Evolutionary conservation across 345 rosid genomes (phyloP).

Genomic region (Citrus sp.): DNA sequence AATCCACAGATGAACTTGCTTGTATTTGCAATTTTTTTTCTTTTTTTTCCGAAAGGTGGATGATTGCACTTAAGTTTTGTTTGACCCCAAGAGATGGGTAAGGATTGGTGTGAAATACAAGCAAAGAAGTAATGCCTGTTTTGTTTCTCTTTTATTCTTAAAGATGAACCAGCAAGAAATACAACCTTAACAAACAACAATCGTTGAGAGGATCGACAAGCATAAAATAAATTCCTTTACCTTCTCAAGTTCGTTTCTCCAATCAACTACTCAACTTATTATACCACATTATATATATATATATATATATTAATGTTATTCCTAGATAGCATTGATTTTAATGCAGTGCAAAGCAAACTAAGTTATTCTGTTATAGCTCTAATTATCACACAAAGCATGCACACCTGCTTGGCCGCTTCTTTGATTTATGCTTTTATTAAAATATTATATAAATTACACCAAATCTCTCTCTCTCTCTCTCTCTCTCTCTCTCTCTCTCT

Average conservation of each 20-base stretch:
- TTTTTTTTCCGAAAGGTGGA: neutral
- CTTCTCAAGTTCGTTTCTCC: constrained; percentile 2
- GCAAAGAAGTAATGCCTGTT: neutral
- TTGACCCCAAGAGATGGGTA: neutral
- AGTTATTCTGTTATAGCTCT: neutral
- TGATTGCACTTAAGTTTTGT: neutral
- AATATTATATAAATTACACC: neutral
- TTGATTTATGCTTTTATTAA: too few relatives aligned
- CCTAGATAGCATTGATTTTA: neutral
- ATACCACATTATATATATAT: neutral
- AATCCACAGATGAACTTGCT: neutral
- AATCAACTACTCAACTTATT: neutral
- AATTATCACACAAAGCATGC: neutral
- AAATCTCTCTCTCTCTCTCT: neutral
- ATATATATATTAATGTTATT: too few relatives aligned
- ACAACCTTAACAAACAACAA: constrained; percentile 3
- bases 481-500: too few relatives aligned
- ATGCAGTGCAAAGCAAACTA: neutral
- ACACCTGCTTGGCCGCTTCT: neutral
- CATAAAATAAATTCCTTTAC: neutral
- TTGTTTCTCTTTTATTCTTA: neutral
- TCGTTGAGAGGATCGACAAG: neutral
- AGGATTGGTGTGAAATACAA: neutral
- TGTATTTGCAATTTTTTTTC: neutral
- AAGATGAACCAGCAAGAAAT: neutral